Evolutionary conservation across 768 basidiomycete genomes (phyloP), one percentile per base, ranked within the genome.

Genomic region (Termitomyces sp.): DNA sequence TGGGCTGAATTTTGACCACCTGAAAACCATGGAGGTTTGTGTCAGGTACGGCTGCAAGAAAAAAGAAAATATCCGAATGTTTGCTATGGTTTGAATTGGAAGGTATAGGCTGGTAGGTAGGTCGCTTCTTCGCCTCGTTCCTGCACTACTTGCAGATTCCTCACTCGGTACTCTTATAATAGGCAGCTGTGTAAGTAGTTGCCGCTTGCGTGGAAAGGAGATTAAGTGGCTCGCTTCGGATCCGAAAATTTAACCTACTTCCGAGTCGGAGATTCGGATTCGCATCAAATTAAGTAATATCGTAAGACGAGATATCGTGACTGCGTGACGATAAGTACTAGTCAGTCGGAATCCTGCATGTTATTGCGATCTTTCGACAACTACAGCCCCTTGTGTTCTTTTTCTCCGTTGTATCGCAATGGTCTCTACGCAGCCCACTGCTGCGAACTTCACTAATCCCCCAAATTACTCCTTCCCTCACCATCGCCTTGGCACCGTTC

Each of bases 391-490:
- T 50, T 44, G 52, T 50, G 55, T 40, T 52, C 58, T 28, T 54
- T 59, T 53, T 51, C 59, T 59, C 60, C 60, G 45, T 35, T 49
- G 55, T 65, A 63, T 49, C 65, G 4, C 44, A 68, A 63, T 74
- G 74, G 71, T 59, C 66, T 58, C 64, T 67, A 49, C 60, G 62
- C 66, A 62, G 61, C 61, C 68, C 70, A 66, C 78, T 63, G 74
- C 78, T 44, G 72, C 74, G 57, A 69, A 76, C 48, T 90, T 91
- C 73, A 85, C 82, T 22, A 78, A 85, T 66, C 89, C 90, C 3
- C 82, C 82, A 48, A 79, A 85, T 67, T 92, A 92, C 68, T 68
- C 80, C 28, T 91, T 92, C 65, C 84, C 88, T 22, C 80, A 81
- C 55, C 82, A 90, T 67, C 87, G 89, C 58, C 84, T 92, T 51